phyloP scores from a whole-genome alignment of 2,329 filamentous ascomycete species.

The Fusarium sublunatum region DNA sequence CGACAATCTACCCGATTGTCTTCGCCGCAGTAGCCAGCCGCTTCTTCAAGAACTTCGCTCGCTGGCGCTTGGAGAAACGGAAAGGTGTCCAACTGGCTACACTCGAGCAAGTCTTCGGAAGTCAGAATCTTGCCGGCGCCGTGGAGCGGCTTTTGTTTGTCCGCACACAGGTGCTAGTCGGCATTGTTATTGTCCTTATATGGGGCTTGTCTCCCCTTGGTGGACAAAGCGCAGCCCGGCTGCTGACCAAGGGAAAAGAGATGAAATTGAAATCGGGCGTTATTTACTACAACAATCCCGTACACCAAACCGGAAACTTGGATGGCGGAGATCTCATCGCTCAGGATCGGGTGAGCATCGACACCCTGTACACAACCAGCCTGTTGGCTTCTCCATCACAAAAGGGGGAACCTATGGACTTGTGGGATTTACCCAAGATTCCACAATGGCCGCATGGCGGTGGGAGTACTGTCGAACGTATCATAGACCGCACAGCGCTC shows the following conservation, averaged over 20 bases:
- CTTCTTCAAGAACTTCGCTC: constrained; percentile 19
- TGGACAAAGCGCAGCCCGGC: constrained; percentile 13
- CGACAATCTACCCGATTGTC: constrained; percentile 21
- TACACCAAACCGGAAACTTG: not conserved
- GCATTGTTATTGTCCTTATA: not conserved
- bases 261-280: not conserved
- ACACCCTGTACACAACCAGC: constrained; percentile 1
- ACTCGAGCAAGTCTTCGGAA: constrained; percentile 27
- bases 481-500: not conserved
- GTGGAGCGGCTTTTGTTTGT: constrained; percentile 16
- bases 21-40: constrained; percentile 18
- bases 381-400: not conserved
- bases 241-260: not conserved
- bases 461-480: not conserved
- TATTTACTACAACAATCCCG: not conserved
- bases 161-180: not conserved
- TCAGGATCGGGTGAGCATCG: not conserved
- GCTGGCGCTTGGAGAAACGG: constrained; percentile 16
- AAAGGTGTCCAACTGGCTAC: constrained; percentile 8
- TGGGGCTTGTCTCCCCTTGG: constrained; percentile 24
- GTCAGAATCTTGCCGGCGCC: constrained; percentile 20
- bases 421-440: constrained; percentile 23
- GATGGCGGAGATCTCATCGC: too few species aligned
- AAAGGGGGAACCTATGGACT: constrained; percentile 1
- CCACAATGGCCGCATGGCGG: not conserved